These are phyloP conservation scores for Tolypocladium album DNA, from an alignment of 2,329 filamentous ascomycete genomes.

Conservation along the genomic window DNA sequence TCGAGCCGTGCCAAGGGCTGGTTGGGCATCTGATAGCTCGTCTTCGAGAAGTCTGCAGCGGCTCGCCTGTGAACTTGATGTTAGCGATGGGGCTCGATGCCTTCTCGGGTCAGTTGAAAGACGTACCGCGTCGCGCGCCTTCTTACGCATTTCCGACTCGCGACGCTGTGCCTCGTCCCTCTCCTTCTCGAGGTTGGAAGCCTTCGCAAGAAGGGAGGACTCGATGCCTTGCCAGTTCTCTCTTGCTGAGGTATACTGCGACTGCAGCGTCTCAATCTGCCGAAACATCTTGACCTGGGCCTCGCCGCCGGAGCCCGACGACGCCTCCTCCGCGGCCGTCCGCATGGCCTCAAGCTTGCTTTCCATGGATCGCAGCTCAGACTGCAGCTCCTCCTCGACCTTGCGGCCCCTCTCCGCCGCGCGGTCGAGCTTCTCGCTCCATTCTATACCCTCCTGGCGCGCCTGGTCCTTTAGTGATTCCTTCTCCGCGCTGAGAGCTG, in stretches of 20 bases:
- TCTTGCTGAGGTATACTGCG: conserved; percentile 85
- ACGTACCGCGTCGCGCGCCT: conserved; percentile 74
- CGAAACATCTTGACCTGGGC: conserved; percentile 81
- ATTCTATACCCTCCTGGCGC: conserved; percentile 56
- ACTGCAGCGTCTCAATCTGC: conserved; percentile 91
- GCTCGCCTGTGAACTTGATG: conserved; percentile 37
- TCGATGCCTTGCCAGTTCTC: conserved; percentile 98
- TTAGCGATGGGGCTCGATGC: neutral
- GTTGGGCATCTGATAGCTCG: conserved; percentile 63
- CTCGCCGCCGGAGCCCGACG: conserved; percentile 71
- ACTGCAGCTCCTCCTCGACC: conserved; percentile 66
- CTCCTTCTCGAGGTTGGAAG: conserved; percentile 76
- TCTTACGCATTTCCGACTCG: conserved; percentile 81
- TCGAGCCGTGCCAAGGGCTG: conserved; percentile 51
- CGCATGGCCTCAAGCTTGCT: conserved; percentile 84
- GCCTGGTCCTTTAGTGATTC: conserved; percentile 61
- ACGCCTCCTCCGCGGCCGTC: conserved; percentile 76
- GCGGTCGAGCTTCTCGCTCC: conserved; percentile 62
- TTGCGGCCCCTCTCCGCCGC: conserved; percentile 59
- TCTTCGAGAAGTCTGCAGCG: conserved; percentile 63
- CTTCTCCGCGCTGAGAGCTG: conserved; percentile 68
- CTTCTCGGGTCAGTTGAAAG: neutral
- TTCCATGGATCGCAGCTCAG: conserved; percentile 70
- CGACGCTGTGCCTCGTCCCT: conserved; percentile 74
- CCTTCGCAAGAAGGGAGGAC: conserved; percentile 66